These are phyloP conservation scores for Citrus sinensis DNA, from an alignment of 345 rosid genomes.

Conservation along the genomic window DVS_A1.0 CM039163.1:26096001-26096500, in stretches of 20 bases:
- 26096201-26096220: conserved; percentile 53
- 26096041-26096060: too few relatives aligned
- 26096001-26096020: too few relatives aligned
- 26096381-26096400: background rate
- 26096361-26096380: background rate
- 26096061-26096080: too few relatives aligned
- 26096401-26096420: conserved; percentile 7
- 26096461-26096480: conserved; percentile 72
- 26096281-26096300: too few relatives aligned
- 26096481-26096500: conserved; percentile 67
- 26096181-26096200: conserved; percentile 56
- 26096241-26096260: conserved; percentile 30
- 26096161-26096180: conserved; percentile 49
- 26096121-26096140: conserved; percentile 50
- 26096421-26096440: conserved; percentile 80
- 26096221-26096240: conserved; percentile 58
- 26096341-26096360: background rate
- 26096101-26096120: conserved; percentile 56
- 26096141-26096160: conserved; percentile 85
- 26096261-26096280: too few relatives aligned
- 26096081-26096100: background rate
- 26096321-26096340: too few relatives aligned
- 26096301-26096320: too few relatives aligned
- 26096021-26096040: too few relatives aligned
- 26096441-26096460: conserved; percentile 64